Conservation (phyloP, 2,329 filamentous ascomycete species). For the Ophiocordyceps australis region DNA sequence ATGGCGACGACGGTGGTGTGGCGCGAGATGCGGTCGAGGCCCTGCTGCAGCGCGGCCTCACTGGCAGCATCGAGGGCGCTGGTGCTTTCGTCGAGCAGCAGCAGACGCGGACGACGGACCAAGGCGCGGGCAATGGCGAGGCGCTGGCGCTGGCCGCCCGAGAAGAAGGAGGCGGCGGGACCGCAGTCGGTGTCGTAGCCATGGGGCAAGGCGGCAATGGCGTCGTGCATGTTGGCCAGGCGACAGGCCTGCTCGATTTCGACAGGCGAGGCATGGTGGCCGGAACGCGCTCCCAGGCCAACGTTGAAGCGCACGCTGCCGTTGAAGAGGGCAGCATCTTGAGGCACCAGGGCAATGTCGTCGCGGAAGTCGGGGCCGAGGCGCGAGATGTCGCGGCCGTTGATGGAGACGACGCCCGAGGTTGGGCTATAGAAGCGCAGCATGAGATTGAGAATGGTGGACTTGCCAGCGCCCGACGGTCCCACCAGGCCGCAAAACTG, state of each 20-base stretch:
- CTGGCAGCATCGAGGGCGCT: constrained; percentile 58
- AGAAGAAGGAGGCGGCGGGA: constrained; percentile 58
- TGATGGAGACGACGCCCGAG: constrained; percentile 21
- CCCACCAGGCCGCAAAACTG: constrained; percentile 48
- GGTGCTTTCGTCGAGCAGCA: constrained; percentile 71
- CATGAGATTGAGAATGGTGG: constrained; percentile 40
- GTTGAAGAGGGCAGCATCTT: constrained; percentile 39
- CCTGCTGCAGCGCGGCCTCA: constrained; percentile 47
- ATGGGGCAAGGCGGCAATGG: constrained; percentile 40
- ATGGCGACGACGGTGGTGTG: constrained; percentile 39
- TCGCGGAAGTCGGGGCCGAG: constrained; percentile 22
- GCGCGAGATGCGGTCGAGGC: constrained; percentile 15
- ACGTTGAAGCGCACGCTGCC: constrained; percentile 39
- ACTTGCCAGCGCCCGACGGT: constrained; percentile 49
- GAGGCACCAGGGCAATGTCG: constrained; percentile 35
- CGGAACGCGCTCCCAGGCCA: constrained; percentile 32
- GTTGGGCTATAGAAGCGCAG: constrained; percentile 29
- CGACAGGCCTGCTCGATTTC: constrained; percentile 50
- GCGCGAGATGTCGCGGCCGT: constrained; percentile 25
- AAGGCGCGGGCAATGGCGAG: constrained; percentile 63
- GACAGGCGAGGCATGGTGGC: constrained; percentile 31
- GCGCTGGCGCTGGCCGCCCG: constrained; percentile 64
- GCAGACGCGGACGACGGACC: constrained; percentile 49
- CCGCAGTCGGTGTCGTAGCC: constrained; percentile 51
- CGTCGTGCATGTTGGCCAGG: constrained; percentile 53